phyloP scores from a whole-genome alignment of 129 eudicot genomes.

The Centaurea solstitialis region DNA sequence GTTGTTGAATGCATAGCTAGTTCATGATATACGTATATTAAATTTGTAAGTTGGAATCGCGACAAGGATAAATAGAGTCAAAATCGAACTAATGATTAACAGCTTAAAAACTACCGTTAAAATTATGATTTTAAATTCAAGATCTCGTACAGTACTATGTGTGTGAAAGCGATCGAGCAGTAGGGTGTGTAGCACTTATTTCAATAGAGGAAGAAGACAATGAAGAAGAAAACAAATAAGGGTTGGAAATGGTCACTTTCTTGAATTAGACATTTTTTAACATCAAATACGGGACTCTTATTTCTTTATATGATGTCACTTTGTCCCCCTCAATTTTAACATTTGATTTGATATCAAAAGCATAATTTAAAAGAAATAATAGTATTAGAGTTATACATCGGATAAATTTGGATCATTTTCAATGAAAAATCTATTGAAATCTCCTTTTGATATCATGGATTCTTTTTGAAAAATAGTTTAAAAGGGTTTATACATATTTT shows the following conservation, averaged over 20 bases:
- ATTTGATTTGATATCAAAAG: neutral
- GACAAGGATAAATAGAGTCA: neutral
- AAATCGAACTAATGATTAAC: neutral
- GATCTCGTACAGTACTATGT: neutral
- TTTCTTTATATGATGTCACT: neutral
- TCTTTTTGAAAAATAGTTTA: neutral
- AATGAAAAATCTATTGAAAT: no score
- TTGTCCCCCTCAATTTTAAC: neutral
- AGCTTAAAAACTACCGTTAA: neutral
- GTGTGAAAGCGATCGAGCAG: conserved; percentile 16
- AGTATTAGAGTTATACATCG: neutral
- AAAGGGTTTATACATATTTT: neutral
- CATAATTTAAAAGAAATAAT: neutral
- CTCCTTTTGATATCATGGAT: neutral
- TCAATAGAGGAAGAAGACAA: conserved; percentile 67
- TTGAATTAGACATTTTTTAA: conserved; percentile 44
- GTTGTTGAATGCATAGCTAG: conserved; percentile 14
- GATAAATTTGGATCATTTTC: neutral
- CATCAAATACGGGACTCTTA: conserved; percentile 19
- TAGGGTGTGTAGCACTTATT: conserved; percentile 46
- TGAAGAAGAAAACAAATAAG: conserved; percentile 50
- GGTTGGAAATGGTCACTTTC: conserved; percentile 81
- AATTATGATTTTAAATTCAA: neutral
- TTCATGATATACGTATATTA: neutral
- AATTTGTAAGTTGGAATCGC: neutral